Conservation (phyloP, 202 grass and related monocot species). For the Elaeis oleifera region DNA sequence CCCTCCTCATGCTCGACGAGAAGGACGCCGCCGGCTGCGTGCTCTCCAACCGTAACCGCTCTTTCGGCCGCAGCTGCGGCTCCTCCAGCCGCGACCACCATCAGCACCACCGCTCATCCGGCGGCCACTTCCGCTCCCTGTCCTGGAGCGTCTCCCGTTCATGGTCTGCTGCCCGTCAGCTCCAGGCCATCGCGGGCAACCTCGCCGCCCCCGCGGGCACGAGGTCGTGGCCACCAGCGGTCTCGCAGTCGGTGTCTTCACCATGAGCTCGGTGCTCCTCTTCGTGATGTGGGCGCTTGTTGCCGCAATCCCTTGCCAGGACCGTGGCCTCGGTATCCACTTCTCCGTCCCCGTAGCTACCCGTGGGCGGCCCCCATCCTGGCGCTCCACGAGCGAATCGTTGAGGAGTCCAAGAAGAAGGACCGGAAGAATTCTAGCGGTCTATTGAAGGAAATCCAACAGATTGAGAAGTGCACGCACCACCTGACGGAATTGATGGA, state of each 20-base stretch:
- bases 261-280: conserved; percentile 1
- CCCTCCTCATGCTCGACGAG: conserved; percentile 7
- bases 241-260: background rate
- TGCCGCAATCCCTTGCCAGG: conserved; percentile 13
- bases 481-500: background rate
- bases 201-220: background rate
- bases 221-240: conserved; percentile 7
- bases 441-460: conserved; percentile 9
- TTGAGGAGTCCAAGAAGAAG: conserved; percentile 6
- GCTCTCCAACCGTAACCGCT: conserved; percentile 1
- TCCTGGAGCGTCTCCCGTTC: conserved; percentile 11
- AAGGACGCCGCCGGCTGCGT: background rate
- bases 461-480: conserved; percentile 9
- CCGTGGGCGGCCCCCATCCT: background rate
- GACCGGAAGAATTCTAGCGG: background rate
- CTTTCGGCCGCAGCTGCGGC: conserved; percentile 6
- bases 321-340: background rate
- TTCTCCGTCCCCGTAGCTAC: conserved; percentile 1
- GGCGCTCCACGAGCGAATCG: background rate
- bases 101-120: background rate
- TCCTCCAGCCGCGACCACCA: background rate
- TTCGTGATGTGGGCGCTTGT: conserved; percentile 2
- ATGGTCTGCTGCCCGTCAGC: background rate
- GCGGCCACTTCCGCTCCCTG: conserved; percentile 1
- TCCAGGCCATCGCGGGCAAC: conserved; percentile 13